phyloP scores from a whole-genome alignment of 2,329 filamentous ascomycete genomes.

The Diaporthe capsici region DNA sequence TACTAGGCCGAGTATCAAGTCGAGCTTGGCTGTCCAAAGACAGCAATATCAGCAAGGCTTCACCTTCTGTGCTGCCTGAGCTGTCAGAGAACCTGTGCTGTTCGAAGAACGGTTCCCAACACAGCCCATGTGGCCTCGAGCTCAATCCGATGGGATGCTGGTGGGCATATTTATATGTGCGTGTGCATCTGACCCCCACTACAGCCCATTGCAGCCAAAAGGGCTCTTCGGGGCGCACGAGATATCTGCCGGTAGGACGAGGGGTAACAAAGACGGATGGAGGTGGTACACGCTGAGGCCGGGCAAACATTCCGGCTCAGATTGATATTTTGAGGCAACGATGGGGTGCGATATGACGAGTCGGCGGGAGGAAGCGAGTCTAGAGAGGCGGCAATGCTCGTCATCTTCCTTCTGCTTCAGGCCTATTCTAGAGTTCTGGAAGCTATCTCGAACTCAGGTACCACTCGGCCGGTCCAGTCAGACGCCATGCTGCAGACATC shows the following conservation, averaged over 20 bases:
- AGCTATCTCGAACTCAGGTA: neutral
- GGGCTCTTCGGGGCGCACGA: conserved; percentile 2
- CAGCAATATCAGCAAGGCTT: neutral
- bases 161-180: neutral
- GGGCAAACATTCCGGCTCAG: neutral
- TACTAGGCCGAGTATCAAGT: neutral
- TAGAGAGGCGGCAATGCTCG: neutral
- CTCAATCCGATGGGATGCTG: neutral
- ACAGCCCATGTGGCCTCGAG: neutral
- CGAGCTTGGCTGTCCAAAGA: neutral
- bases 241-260: conserved; percentile 30
- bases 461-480: neutral
- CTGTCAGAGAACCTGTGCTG: neutral
- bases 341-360: neutral
- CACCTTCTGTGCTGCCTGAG: neutral
- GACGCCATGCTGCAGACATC: neutral
- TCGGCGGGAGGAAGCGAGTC: neutral
- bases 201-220: neutral
- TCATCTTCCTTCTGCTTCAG: neutral
- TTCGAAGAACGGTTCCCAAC: no score
- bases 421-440: neutral
- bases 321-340: neutral
- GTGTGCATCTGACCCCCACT: neutral
- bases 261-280: neutral
- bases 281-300: neutral